Evolutionary conservation across 2,329 filamentous ascomycete species (phyloP), one percentile per base, ranked within the genome.

Genomic region (Paecilomyces sp.): DNA sequence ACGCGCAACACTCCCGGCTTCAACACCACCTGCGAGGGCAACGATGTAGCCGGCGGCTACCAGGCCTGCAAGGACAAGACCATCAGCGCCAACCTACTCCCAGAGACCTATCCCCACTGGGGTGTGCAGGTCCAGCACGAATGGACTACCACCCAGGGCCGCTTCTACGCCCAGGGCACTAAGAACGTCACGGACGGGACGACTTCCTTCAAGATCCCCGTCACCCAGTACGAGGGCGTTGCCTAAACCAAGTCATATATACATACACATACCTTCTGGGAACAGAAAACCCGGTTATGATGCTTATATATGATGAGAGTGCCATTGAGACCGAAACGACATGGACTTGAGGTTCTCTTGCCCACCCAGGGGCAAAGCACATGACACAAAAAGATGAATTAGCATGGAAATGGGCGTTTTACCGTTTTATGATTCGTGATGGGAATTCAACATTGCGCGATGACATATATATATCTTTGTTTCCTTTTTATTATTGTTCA

Each of bases 11-110:
- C 69, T 3, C 73, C 73, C 6, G 68, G 64, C 22, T 76, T 76
- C 66, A 68, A 67, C 55, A 72, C 74, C 47, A 65, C 65, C 57
- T 76, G 74, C 65, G 63, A 64, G 41, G 72, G 72, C 18, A 64
- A 64, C 28, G 65, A 66, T 28, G 58, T 52, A 25, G 55, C 70
- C 34, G 55, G 60, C 2, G 66, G 65, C 18, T 62, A 64, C 58
- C 56, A 61, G 13, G 22, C 57, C 9, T 76, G 74, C 60, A 61
- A 63, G 18, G 61, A 72, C 64, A 41, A 28, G 31, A 54, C 51
- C 1, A 56, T 63, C 41, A 54, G 52, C 8, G 61, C 61, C 24
- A 61, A 50, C 30, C 36, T 63, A 24, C 41, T 63, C 25, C 59
- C 61, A 12, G 34, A 47, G 36, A 28, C 31, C n/a, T 50, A 55